Base-by-base conservation (phyloP, 2,329 filamentous ascomycete species). In the Gliomastix tumulicola region DNA sequence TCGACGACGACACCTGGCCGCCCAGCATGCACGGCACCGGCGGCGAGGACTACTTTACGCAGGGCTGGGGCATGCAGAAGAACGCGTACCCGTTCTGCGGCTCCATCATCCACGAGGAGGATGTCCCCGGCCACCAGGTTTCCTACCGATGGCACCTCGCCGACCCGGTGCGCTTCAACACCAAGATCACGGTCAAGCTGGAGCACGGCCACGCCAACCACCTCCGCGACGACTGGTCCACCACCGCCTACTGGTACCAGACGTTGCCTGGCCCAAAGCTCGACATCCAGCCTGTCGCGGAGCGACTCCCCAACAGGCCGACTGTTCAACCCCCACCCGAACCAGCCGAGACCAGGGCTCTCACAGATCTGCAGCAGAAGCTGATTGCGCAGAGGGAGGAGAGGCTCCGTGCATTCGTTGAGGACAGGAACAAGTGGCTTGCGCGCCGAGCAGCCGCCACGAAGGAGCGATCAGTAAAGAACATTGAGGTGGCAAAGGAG, bases 41-140 rank as follows among this genome's bases (percentile, higher is more conserved):
- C 8, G 50, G 45, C 16, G 55, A 57, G 28, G 55, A 57, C 40
- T 57, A 57, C 41, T 56, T 57, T 27, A 42, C 38, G 7, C 54
- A 57, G 35, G 55, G 55, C 8, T 57, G 55, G 54, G 55, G 55
- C 23, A 57, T 57, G 55, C 55, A 57, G 43, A 57, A 57, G 43
- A 57, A 57, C 18, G 48, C 52, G 4, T 56, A 49, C 33, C 54
- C 54, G 4, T 56, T 56, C 41, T 49, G 45, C 21, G 54, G 53
- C n/a, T 50, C 42, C 19, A 57, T 56, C 31, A 51, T 57, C 32
- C 54, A 57, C 30, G 54, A 57, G 41, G 54, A 51, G 17, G 54
- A 57, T 11, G 46, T 55, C 25, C 53, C 54, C 6, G 45, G 49
- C 39, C 48, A 52, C 34, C 54, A 57, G 37, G 52, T 57, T 9